Evolutionary conservation across 208 protist genomes (phyloP), one percentile per base, ranked within the genome.

Genomic region (Acanthamoeba healyi): DNA sequence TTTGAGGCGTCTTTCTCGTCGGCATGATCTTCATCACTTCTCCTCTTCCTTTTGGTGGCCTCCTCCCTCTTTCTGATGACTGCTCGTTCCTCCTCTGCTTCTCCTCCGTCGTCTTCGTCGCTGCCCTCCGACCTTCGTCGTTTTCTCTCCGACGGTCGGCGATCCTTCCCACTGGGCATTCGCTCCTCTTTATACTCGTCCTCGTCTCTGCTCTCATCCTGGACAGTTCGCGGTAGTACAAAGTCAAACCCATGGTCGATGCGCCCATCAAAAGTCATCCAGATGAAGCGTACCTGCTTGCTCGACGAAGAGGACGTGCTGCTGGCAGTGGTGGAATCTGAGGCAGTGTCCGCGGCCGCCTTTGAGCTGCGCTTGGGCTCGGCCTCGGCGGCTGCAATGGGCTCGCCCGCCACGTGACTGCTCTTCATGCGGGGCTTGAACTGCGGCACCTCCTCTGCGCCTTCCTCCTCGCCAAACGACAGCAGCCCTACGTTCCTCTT

Each of bases 361-460:
- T 84, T 29, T 12, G 4, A 7, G 26, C 63, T 9, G 12, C 29
- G 17, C n/a, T 72, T 72, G 29, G 29, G 63, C 6, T 17, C 32
- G 61, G 29, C 61, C 10, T 70, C 63, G 29, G 26, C 29, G 15
- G 4, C 26, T 0, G 26, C 63, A 38, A 5, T 49, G 72, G 72
- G 24, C 22, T 26, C 34, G 40, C 14, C 40, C 12, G 32, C 40
- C 32, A 36, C 15, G 40, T 82, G 72, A 38, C 81, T 89, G 54
- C 81, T 89, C 49, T 89, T 89, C 81, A 89, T 89, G 0, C 49
- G 40, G 17, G 81, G 81, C 54, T 63, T 56, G 49, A 65, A 29
- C 32, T 32, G 29, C 36, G n/a, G 22, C 26, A 17, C 81, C 51
- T 89, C 81, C 49, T 89, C 46, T 10, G 26, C 81, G 54, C 81